Percentiles rank a stretch among this genome's conserved stretches.
These are phyloP conservation scores for Alliaria petiolata DNA, from an alignment of 345 rosid genomes.

Conservation along the genomic window DNA sequence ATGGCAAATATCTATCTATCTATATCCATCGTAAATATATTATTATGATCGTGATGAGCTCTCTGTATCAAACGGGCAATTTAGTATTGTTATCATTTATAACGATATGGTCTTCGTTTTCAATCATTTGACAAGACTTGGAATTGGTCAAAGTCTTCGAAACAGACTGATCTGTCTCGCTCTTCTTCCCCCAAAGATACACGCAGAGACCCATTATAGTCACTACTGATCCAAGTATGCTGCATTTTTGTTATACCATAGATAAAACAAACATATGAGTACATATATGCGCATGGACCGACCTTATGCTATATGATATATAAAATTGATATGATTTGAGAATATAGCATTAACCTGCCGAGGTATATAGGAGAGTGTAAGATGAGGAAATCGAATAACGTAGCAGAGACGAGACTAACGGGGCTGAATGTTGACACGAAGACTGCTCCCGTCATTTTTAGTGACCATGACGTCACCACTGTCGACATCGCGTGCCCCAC, in stretches of 20 bases:
- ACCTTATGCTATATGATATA: background rate
- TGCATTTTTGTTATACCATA: background rate
- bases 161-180: slow-evolving; percentile 16
- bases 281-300: background rate
- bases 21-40: background rate
- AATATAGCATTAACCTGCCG: slow-evolving; percentile 23
- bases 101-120: background rate
- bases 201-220: slow-evolving; percentile 31
- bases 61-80: slow-evolving; percentile 13
- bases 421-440: slow-evolving; percentile 47
- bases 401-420: slow-evolving; percentile 30
- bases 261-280: background rate
- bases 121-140: background rate
- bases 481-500: slow-evolving; percentile 46
- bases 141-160: background rate
- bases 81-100: background rate
- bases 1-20: background rate
- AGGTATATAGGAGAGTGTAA: slow-evolving; percentile 27
- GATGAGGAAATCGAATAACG: slow-evolving; percentile 31
- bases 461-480: slow-evolving; percentile 44
- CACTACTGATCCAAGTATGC: slow-evolving; percentile 31
- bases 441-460: slow-evolving; percentile 42
- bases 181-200: slow-evolving; percentile 36
- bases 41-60: background rate
- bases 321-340: background rate